Conservation (phyloP, 805 yeast genomes). For the Blastobotrys mokoenaii region DNA sequence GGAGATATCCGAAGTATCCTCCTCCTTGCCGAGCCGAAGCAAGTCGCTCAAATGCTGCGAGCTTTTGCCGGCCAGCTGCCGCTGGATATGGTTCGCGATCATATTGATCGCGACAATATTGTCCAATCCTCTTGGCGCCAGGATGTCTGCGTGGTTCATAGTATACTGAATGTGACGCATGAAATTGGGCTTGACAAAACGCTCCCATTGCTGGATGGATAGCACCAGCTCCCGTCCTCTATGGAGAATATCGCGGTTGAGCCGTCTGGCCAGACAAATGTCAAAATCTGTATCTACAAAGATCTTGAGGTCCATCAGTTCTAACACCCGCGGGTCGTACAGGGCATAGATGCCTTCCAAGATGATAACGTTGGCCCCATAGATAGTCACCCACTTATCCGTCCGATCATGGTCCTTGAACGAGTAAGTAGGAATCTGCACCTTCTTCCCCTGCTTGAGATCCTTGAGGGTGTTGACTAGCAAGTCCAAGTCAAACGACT, state of each 20-base stretch:
- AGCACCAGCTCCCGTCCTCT: slow-evolving; percentile 82
- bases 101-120: slow-evolving; percentile 70
- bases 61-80: slow-evolving; percentile 60
- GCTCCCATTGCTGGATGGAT: slow-evolving; percentile 81
- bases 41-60: slow-evolving; percentile 57
- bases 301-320: slow-evolving; percentile 75
- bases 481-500: slow-evolving; percentile 72
- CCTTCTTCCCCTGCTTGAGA: slow-evolving; percentile 59
- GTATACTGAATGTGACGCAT: slow-evolving; percentile 68
- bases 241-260: slow-evolving; percentile 76
- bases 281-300: slow-evolving; percentile 94
- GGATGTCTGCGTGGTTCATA: slow-evolving; percentile 70
- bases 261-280: slow-evolving; percentile 80
- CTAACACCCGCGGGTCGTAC: slow-evolving; percentile 58
- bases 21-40: slow-evolving; percentile 42
- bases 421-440: slow-evolving; percentile 63
- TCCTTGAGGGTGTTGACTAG: slow-evolving; percentile 53
- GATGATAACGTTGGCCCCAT: slow-evolving; percentile 90
- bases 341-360: slow-evolving; percentile 87
- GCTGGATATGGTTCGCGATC: slow-evolving; percentile 69
- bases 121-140: slow-evolving; percentile 87
- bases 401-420: slow-evolving; percentile 56
- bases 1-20: slow-evolving; percentile 7
- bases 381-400: slow-evolving; percentile 60
- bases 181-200: slow-evolving; percentile 87